A percentile compares a stretch with the other conserved stretches of the same genome.
phyloP scores from a whole-genome alignment of 2,329 filamentous ascomycete genomes.

The Pseudogymnoascus sp. region DNA sequence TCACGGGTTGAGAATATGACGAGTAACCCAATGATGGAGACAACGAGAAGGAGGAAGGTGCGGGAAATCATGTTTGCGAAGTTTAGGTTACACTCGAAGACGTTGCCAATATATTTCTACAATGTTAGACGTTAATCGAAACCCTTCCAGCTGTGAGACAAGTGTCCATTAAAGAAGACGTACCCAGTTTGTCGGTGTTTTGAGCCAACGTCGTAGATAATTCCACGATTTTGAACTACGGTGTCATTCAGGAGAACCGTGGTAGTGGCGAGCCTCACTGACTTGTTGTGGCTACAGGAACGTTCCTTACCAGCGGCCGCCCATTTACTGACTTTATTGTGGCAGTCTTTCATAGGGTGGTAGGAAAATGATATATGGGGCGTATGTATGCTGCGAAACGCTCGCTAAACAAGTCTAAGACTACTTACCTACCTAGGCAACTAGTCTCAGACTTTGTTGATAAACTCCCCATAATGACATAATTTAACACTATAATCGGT shows the following conservation, averaged over 20 bases:
- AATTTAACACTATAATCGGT: too few relatives aligned
- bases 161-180: background rate
- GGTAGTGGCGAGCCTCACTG: too few relatives aligned
- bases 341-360: too few relatives aligned
- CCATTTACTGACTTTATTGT: too few relatives aligned
- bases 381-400: too few relatives aligned
- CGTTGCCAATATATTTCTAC: background rate
- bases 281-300: too few relatives aligned
- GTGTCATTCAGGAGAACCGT: conserved; percentile 6
- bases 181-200: background rate
- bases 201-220: background rate
- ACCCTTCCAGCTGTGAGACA: background rate
- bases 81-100: background rate
- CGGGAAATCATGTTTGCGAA: background rate
- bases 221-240: background rate
- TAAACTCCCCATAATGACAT: too few relatives aligned
- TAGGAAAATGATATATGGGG: too few relatives aligned
- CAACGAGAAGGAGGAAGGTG: background rate
- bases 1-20: conserved; percentile 1
- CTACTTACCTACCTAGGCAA: too few relatives aligned
- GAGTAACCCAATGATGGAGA: background rate
- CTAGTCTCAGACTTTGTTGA: too few relatives aligned
- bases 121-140: background rate
- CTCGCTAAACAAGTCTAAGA: too few relatives aligned
- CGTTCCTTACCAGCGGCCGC: too few relatives aligned